Evolutionary conservation across 176 grass and related monocot genomes (phyloP).

Genomic region (Bolboschoenus planiculmis): DNA sequence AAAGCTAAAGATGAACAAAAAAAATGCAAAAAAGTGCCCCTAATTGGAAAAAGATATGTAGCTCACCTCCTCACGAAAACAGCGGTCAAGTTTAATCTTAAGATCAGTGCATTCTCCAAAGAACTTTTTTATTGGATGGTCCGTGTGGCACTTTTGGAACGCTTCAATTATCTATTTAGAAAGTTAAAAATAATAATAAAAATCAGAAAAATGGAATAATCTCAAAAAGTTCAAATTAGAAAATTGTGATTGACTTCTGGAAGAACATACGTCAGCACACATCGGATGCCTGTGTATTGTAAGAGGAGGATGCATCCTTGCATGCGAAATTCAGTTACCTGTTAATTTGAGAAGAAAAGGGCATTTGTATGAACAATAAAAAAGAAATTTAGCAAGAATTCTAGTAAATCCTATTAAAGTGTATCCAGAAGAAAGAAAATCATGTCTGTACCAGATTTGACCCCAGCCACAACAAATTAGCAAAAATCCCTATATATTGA

Average conservation of each 20-base stretch:
- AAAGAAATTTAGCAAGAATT: not conserved
- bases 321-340: constrained; percentile 17
- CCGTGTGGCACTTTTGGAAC: constrained; percentile 78
- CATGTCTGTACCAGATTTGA: not conserved
- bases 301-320: constrained; percentile 73
- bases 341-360: not conserved
- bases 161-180: constrained; percentile 59
- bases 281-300: constrained; percentile 78
- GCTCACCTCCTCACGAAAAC: constrained; percentile 68
- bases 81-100: constrained; percentile 84
- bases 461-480: not conserved
- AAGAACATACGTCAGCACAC: constrained; percentile 70
- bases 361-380: not conserved
- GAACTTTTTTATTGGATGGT: constrained; percentile 78
- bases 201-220: not conserved
- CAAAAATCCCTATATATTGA: not conserved
- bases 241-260: not conserved
- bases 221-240: not conserved
- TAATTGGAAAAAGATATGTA: not conserved
- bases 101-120: constrained; percentile 89
- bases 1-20: not conserved
- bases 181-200: not conserved
- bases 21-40: not conserved
- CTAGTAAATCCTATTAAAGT: not conserved
- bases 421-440: not conserved